These are phyloP conservation scores for Chlorella ohadii DNA, from an alignment of 139 green algal species.

Conservation along the genomic window DNA sequence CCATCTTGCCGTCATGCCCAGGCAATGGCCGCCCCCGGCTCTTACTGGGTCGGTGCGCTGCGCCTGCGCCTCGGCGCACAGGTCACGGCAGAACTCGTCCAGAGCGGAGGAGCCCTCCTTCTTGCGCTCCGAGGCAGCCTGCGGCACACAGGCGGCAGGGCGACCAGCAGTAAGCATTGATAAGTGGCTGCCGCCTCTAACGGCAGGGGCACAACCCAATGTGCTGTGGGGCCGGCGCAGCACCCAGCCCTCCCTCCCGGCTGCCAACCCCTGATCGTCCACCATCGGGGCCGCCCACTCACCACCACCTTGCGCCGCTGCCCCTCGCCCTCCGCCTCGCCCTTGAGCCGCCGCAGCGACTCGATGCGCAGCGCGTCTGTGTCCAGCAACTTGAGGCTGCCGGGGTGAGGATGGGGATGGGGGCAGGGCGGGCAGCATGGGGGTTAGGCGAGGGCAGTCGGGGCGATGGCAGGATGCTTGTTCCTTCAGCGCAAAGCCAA, in stretches of 20 bases:
- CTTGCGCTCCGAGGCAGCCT: conserved; percentile 1
- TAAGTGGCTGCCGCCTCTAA: not conserved
- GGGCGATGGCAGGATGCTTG: too few relatives aligned
- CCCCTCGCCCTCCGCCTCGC: conserved; percentile 61
- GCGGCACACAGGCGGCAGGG: not conserved
- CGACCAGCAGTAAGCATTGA: too few relatives aligned
- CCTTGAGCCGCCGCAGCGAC: conserved; percentile 66
- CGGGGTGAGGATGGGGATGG: too few relatives aligned
- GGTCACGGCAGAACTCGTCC: conserved; percentile 91
- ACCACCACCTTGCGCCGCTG: conserved; percentile 49
- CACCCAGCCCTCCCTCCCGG: not conserved
- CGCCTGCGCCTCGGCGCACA: conserved; percentile 76
- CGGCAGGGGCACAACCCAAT: not conserved
- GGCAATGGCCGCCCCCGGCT: too few relatives aligned
- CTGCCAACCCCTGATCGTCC: not conserved
- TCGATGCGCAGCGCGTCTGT: conserved; percentile 59
- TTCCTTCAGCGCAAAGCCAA: too few relatives aligned
- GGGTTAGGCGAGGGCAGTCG: too few relatives aligned
- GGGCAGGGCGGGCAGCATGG: too few relatives aligned
- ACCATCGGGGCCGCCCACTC: not conserved
- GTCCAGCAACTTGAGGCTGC: conserved; percentile 43
- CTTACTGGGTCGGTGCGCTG: conserved; percentile 89
- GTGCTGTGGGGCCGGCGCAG: too few relatives aligned
- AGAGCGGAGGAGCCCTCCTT: conserved; percentile 69
- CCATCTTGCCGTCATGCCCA: too few relatives aligned